phyloP scores from a whole-genome alignment of 2,329 filamentous ascomycete species.

The Knufia fluminis region DNA sequence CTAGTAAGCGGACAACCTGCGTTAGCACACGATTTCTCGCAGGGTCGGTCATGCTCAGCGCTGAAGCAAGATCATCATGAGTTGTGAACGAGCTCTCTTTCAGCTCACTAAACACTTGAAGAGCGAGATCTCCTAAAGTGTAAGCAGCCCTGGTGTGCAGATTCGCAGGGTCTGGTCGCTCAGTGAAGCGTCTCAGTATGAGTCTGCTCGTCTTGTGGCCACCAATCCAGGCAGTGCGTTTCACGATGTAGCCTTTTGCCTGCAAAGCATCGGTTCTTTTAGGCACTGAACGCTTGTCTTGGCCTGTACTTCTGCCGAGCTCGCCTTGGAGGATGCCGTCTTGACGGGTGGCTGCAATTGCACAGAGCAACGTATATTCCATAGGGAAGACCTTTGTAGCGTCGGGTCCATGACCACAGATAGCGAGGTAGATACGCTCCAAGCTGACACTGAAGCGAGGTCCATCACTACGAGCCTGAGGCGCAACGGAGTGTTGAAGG shows the following conservation, averaged over 20 bases:
- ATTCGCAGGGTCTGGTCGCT: not conserved
- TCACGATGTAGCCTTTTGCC: slow-evolving; percentile 53
- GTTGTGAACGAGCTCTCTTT: slow-evolving; percentile 43
- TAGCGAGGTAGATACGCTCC: slow-evolving; percentile 50
- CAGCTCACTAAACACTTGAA: slow-evolving; percentile 39
- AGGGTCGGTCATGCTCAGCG: slow-evolving; percentile 32
- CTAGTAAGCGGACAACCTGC: slow-evolving; percentile 36
- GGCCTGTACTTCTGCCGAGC: slow-evolving; percentile 45
- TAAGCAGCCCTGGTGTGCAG: not conserved
- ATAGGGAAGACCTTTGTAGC: slow-evolving; percentile 42
- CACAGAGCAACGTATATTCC: slow-evolving; percentile 49
- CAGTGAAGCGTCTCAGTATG: slow-evolving; percentile 42
- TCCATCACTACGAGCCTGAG: not conserved
- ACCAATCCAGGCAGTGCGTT: slow-evolving; percentile 41
- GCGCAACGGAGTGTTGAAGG: not conserved
- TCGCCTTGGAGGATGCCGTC: slow-evolving; percentile 51
- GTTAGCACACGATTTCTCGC: slow-evolving; percentile 35
- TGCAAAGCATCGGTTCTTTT: slow-evolving; percentile 49
- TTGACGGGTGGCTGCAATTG: slow-evolving; percentile 47
- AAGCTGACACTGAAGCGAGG: slow-evolving; percentile 42
- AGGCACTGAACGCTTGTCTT: slow-evolving; percentile 58
- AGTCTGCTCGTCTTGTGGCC: slow-evolving; percentile 48
- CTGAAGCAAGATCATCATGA: slow-evolving; percentile 43
- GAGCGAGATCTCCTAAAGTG: not conserved
- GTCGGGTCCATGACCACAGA: slow-evolving; percentile 52